A percentile compares a stretch with the other conserved stretches of the same genome.
Conservation (phyloP, 257 asterid species). For the Solanum infundibuliforme region DNA sequence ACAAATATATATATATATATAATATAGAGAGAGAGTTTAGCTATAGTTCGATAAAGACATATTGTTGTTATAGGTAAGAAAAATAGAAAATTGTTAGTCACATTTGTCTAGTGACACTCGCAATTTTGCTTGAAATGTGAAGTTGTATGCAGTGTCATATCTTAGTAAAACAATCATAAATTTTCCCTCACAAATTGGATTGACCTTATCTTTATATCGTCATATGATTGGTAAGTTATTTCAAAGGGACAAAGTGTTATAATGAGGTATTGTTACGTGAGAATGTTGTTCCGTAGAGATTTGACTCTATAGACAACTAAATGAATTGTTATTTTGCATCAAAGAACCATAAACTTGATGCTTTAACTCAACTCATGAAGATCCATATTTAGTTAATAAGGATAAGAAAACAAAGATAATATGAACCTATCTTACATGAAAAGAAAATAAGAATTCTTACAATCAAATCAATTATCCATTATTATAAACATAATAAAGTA, state of each 20-base stretch:
- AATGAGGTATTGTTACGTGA: too few relatives aligned
- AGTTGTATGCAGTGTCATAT: neutral
- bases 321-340: neutral
- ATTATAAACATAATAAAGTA: neutral
- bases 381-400: neutral
- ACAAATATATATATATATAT: neutral
- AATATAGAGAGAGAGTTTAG: too few relatives aligned
- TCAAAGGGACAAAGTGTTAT: neutral
- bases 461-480: neutral
- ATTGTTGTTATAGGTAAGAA: neutral
- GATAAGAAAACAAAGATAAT: neutral
- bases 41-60: too few relatives aligned
- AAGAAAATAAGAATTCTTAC: neutral
- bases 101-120: neutral
- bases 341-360: neutral
- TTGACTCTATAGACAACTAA: neutral
- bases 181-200: neutral
- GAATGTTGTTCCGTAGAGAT: too few relatives aligned
- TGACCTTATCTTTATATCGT: neutral
- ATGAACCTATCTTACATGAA: neutral
- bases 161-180: neutral
- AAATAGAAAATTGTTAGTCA: too few relatives aligned
- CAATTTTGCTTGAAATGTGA: neutral
- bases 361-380: neutral
- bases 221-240: neutral